Evolutionary conservation across 768 basidiomycete species (phyloP), one percentile per base, ranked within the genome.

Genomic region (Mycena polygramma): DNA sequence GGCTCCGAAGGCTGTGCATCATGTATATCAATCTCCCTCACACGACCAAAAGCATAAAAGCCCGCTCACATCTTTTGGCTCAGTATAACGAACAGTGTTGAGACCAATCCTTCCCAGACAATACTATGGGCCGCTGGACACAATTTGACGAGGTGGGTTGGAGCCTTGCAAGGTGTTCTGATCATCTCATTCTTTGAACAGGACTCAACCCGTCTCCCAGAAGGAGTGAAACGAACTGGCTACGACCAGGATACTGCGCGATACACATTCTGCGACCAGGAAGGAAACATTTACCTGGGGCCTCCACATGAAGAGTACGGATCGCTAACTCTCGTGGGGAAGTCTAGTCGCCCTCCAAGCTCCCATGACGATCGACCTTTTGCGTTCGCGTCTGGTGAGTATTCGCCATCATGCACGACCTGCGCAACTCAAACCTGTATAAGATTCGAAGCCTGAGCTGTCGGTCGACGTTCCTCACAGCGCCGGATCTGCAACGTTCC

Each of bases 241-340:
- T 90, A 90, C 64, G 89, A 90, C 69, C 82, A 87, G 0, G 89
- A 90, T 63, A 82, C 85, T 0, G 75, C 81, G n/a, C 77, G 80
- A 17, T 90, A 89, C 66, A 85, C 82, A 6, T 90, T 89, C 58
- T 74, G 80, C 39, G 88, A 90, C 64, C 69, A 71, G 3, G 74
- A 82, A 5, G 88, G 88, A 0, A 78, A 77, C 17, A 73, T 84
- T 6, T 90, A 88, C 75, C 75, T 81, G 55, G 82, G 85, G 36
- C 80, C 81, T 35, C 83, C 87, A 0, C 84, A 85, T n/a, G 78
- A 78, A 41, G 73, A 80, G 24, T 88, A 87, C 59, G 88, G 88
- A 11, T 71, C 75, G 1, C 77, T 90, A 54, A 82, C 63, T 7
- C 83, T 84, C 30, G 77, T 87, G 15, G 60, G 72, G 46, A 71